Conservation (phyloP, 2,329 filamentous ascomycete species). For the Fusarium sp. region DNA sequence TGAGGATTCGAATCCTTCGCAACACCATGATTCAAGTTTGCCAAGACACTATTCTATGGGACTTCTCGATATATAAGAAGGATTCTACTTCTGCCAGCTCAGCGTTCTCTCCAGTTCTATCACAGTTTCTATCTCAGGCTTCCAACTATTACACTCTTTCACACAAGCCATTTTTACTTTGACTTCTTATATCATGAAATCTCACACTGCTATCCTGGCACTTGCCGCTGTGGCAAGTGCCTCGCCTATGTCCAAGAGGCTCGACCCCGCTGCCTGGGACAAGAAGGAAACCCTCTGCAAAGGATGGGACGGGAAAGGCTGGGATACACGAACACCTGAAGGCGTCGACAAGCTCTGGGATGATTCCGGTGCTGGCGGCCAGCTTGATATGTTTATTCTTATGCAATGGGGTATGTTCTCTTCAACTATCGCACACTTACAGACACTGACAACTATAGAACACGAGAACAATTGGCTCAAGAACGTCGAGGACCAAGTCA, state of each 20-base stretch:
- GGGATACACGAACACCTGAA: conserved; percentile 17
- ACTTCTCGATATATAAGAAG: not conserved
- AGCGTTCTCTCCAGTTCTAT: not conserved
- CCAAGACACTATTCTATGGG: not conserved
- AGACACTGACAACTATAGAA: conserved; percentile 2
- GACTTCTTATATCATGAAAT: conserved; percentile 13
- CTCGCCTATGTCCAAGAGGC: not conserved
- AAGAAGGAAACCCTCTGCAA: conserved; percentile 17
- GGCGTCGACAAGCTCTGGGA: conserved; percentile 18
- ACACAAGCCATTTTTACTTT: not conserved
- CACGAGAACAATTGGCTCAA: conserved; percentile 25
- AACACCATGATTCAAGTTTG: not conserved
- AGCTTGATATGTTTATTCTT: conserved; percentile 9
- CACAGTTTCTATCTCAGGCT: not conserved
- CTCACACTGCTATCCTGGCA: not conserved
- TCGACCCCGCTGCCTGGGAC: not conserved
- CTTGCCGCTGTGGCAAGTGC: not conserved
- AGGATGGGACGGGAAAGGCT: conserved; percentile 7
- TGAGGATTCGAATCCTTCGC: not conserved
- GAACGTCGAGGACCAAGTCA: conserved; percentile 14
- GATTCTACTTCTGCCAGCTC: not conserved
- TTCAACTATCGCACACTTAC: too few relatives aligned
- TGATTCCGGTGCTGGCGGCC: not conserved
- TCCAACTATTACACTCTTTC: not conserved
- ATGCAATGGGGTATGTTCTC: conserved; percentile 6